Base-by-base conservation (phyloP, 2,329 filamentous ascomycete species). In the Fusarium piperis region DNA sequence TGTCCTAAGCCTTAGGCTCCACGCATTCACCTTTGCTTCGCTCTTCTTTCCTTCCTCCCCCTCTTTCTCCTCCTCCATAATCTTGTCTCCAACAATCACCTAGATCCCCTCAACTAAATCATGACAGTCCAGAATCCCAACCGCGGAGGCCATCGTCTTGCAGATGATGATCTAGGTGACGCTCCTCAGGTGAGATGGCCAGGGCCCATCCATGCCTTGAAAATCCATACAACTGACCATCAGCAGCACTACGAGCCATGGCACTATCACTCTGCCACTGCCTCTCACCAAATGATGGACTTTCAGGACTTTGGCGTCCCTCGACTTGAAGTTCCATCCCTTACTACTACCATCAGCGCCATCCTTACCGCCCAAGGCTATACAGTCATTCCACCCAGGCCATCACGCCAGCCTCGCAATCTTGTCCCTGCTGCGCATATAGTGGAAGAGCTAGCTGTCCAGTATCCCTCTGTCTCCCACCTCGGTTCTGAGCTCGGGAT, bases 1-100 rank as follows among this genome's bases (percentile, higher is more conserved):
- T 53, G 3, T 33, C 48, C 28, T 53, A 53, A 53, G 18, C 48
- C 28, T 53, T 53, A 53, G 48, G 48, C 1, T 53, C n/a, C 30
- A 33, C 48, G 44, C 28, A 16, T 33, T 53, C 28, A 35, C n/a
- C 28, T 23, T 15, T 18, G n/a, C 18, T 33, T 33, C 30, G 20
- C 28, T 11, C 18, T 32, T 18, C 16, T 51, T 51, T 32, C 11
- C 46, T 51, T 51, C 26, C 26, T 30, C 16, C 46, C 46, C 16
- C 46, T 51, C 26, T 32, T 51, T 51, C 16, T 18, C 46, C 15
- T 15, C 16, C 26, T 18, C 26, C 26, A 30, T 18, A 51, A 30
- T 18, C 48, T 33, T 20, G 8, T 2, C 48, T 23, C 16, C 10
- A 10, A 18, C 3, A 46, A 52, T 52, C 46, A 11, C 44, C 23